phyloP scores from a whole-genome alignment of 495 filamentous ascomycete genomes.

The Parmelia sp. region DNA sequence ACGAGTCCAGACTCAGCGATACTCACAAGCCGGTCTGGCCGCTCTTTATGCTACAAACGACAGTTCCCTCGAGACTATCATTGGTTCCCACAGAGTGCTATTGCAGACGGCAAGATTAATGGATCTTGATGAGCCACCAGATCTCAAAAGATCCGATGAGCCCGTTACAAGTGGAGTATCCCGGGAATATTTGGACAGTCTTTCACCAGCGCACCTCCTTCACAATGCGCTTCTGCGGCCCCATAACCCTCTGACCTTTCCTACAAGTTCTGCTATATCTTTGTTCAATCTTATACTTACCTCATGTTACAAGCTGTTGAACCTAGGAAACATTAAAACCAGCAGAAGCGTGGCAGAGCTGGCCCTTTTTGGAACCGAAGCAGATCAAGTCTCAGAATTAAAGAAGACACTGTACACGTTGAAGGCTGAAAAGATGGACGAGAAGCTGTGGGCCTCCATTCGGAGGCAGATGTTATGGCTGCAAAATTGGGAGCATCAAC shows the following conservation, averaged over 20 bases:
- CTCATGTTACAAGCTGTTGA: slow-evolving; percentile 59
- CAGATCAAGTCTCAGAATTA: slow-evolving; percentile 61
- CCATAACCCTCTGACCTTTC: slow-evolving; percentile 62
- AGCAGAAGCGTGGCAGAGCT: slow-evolving; percentile 56
- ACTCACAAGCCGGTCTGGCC: slow-evolving; percentile 67
- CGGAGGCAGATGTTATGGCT: slow-evolving; percentile 75
- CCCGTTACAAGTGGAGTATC: not conserved
- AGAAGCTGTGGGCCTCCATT: slow-evolving; percentile 59
- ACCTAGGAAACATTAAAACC: slow-evolving; percentile 52
- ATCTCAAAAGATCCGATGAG: slow-evolving; percentile 27
- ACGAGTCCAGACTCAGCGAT: slow-evolving; percentile 51
- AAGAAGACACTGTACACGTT: slow-evolving; percentile 52
- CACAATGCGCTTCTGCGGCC: slow-evolving; percentile 52
- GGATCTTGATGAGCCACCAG: slow-evolving; percentile 47
- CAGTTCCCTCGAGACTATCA: slow-evolving; percentile 50
- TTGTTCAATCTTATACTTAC: slow-evolving; percentile 63
- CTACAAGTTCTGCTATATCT: slow-evolving; percentile 50
- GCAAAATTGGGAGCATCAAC: slow-evolving; percentile 63
- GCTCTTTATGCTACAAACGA: slow-evolving; percentile 63
- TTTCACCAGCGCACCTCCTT: slow-evolving; percentile 43
- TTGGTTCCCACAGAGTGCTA: slow-evolving; percentile 57
- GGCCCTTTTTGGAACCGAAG: slow-evolving; percentile 49
- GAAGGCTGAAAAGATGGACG: slow-evolving; percentile 48
- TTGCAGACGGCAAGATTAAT: slow-evolving; percentile 54
- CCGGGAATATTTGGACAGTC: slow-evolving; percentile 36